A percentile compares a stretch with the other conserved stretches of the same genome.
Evolutionary conservation across 768 basidiomycete genomes (phyloP).

Genomic region (Suillus occidentalis): DNA sequence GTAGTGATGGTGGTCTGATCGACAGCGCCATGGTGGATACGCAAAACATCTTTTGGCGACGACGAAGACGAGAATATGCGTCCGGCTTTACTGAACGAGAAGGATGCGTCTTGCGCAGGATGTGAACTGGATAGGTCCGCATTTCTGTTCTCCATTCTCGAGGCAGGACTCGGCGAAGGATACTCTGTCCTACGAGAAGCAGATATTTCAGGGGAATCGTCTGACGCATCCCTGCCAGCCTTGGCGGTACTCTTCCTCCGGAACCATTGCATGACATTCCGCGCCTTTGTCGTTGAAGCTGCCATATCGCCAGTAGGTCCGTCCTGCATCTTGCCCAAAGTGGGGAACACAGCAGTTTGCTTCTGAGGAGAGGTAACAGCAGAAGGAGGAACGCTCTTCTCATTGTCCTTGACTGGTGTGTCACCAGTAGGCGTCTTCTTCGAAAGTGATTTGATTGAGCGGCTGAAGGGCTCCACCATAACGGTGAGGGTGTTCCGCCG

Average conservation of each 20-base stretch:
- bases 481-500: conserved; percentile 84
- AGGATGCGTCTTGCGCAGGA: conserved; percentile 24
- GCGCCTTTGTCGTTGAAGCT: conserved; percentile 83
- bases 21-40: conserved; percentile 89
- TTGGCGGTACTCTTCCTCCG: conserved; percentile 61
- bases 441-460: conserved; percentile 40
- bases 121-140: conserved; percentile 25
- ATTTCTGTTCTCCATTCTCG: conserved; percentile 22
- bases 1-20: conserved; percentile 90
- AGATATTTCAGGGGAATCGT: conserved; percentile 18
- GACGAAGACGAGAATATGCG: conserved; percentile 35
- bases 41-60: conserved; percentile 50
- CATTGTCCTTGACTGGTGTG: conserved; percentile 44
- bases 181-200: conserved; percentile 21
- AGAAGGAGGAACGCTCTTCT: conserved; percentile 33
- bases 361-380: conserved; percentile 31
- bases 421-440: conserved; percentile 34
- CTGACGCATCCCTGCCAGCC: conserved; percentile 28
- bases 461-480: conserved; percentile 78
- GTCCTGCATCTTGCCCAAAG: conserved; percentile 24
- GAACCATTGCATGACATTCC: conserved; percentile 99
- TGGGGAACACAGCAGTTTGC: conserved; percentile 26
- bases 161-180: conserved; percentile 29
- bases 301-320: conserved; percentile 43
- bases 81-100: conserved; percentile 40